Conservation (phyloP, 2,329 filamentous ascomycete species). For the Lachnellula cervina region DNA sequence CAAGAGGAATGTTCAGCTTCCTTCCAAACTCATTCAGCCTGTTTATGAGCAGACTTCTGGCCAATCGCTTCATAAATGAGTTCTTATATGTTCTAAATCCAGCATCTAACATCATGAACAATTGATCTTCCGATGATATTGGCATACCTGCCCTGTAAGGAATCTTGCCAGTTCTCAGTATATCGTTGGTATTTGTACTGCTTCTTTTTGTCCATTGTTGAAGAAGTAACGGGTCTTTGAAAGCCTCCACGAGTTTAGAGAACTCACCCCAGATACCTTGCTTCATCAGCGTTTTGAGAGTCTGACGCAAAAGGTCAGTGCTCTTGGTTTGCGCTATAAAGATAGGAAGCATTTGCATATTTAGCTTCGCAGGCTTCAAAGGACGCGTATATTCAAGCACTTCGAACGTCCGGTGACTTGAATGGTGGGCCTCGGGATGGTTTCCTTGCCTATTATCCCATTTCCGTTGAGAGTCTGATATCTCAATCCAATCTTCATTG, state of each 20-base stretch:
- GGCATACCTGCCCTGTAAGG: constrained; percentile 22
- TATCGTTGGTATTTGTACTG: constrained; percentile 34
- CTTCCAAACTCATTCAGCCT: constrained; percentile 37
- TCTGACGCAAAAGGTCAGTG: constrained; percentile 39
- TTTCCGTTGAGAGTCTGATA: constrained; percentile 63
- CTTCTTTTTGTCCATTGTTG: constrained; percentile 42
- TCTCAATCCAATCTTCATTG: constrained; percentile 59
- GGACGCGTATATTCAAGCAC: constrained; percentile 46
- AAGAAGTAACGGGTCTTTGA: constrained; percentile 40
- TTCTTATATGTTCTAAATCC: constrained; percentile 51
- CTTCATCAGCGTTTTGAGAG: constrained; percentile 46
- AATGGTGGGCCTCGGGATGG: constrained; percentile 28
- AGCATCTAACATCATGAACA: constrained; percentile 50
- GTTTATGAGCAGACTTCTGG: constrained; percentile 23
- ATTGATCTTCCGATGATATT: constrained; percentile 39
- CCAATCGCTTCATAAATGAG: constrained; percentile 45
- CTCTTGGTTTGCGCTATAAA: constrained; percentile 55
- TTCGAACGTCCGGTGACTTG: constrained; percentile 59
- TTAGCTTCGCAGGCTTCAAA: constrained; percentile 51
- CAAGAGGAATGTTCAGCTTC: constrained; percentile 56
- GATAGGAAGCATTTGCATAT: constrained; percentile 65
- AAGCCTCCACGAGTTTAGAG: constrained; percentile 35
- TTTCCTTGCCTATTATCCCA: constrained; percentile 49
- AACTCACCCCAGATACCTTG: constrained; percentile 49
- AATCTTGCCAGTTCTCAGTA: constrained; percentile 23